phyloP scores from a whole-genome alignment of 768 basidiomycete genomes.

The Chalciporus pseudorubinellus region DNA sequence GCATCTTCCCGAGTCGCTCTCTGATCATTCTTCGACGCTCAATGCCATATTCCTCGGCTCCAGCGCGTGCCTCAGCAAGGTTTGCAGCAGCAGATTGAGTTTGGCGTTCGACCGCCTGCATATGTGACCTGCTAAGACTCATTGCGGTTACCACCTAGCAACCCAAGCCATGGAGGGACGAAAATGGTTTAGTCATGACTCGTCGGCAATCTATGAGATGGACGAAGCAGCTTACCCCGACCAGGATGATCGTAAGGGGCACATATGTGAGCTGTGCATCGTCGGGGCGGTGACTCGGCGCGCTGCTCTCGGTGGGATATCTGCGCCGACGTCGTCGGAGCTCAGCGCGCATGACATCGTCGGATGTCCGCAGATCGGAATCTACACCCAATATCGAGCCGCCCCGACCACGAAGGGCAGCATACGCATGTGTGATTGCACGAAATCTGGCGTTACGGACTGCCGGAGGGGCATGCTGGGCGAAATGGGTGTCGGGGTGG shows the following conservation, averaged over 20 bases:
- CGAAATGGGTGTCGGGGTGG: constrained; percentile 56
- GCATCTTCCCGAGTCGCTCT: constrained; percentile 40
- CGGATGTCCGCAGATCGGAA: constrained; percentile 7
- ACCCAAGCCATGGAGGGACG: neutral
- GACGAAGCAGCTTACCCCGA: constrained; percentile 11
- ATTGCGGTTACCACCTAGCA: constrained; percentile 10
- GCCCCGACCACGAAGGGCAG: constrained; percentile 30
- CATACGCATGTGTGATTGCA: constrained; percentile 63
- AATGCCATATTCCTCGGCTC: constrained; percentile 54
- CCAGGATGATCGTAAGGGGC: constrained; percentile 10
- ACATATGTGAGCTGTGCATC: constrained; percentile 11
- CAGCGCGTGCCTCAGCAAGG: constrained; percentile 55
- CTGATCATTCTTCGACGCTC: constrained; percentile 52
- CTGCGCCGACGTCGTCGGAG: constrained; percentile 44
- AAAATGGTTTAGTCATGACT: neutral
- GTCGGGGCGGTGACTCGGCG: constrained; percentile 20
- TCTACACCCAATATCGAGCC: neutral
- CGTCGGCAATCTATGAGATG: neutral
- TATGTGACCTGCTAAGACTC: constrained; percentile 17
- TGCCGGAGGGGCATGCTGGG: constrained; percentile 38
- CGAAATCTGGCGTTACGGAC: constrained; percentile 62
- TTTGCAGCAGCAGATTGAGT: constrained; percentile 49
- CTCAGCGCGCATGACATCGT: constrained; percentile 50
- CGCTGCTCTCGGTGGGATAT: neutral
- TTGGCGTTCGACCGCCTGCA: constrained; percentile 44